Percentiles rank a stretch among this genome's conserved stretches.
Conservation (phyloP, 495 filamentous ascomycete species). For the Collariella sp. region DNA sequence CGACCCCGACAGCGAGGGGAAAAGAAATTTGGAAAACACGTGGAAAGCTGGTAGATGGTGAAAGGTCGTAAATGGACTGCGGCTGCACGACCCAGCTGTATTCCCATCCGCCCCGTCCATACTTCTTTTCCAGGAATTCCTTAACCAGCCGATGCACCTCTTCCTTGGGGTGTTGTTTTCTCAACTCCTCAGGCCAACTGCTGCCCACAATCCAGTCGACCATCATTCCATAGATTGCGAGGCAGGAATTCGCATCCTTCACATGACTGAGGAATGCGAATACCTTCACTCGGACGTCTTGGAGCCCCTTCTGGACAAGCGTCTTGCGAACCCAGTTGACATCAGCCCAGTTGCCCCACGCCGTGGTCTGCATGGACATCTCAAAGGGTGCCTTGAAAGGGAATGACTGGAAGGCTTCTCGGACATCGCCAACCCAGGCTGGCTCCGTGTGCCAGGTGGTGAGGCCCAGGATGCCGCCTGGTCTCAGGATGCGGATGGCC, state of each 20-base stretch:
- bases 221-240: conserved; percentile 28
- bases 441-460: conserved; percentile 29
- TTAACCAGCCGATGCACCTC: conserved; percentile 28
- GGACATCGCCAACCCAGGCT: conserved; percentile 27
- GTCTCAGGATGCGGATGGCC: conserved; percentile 30
- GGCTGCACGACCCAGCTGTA: conserved; percentile 29
- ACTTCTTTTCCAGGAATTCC: conserved; percentile 30
- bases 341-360: conserved; percentile 29
- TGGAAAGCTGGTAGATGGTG: neutral
- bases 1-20: neutral
- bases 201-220: conserved; percentile 29
- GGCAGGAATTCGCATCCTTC: conserved; percentile 25
- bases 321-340: conserved; percentile 29
- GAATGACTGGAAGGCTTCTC: conserved; percentile 27
- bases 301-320: conserved; percentile 24
- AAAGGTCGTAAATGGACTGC: too few relatives aligned
- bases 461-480: conserved; percentile 32
- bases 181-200: conserved; percentile 34
- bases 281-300: conserved; percentile 28
- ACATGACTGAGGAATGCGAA: conserved; percentile 20
- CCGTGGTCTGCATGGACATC: conserved; percentile 25
- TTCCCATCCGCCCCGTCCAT: conserved; percentile 31
- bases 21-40: neutral
- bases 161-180: conserved; percentile 22
- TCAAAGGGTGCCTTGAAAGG: conserved; percentile 32